Evolutionary conservation across 2,329 filamentous ascomycete species (phyloP).

Genomic region (Fonsecaea nubica): DNA sequence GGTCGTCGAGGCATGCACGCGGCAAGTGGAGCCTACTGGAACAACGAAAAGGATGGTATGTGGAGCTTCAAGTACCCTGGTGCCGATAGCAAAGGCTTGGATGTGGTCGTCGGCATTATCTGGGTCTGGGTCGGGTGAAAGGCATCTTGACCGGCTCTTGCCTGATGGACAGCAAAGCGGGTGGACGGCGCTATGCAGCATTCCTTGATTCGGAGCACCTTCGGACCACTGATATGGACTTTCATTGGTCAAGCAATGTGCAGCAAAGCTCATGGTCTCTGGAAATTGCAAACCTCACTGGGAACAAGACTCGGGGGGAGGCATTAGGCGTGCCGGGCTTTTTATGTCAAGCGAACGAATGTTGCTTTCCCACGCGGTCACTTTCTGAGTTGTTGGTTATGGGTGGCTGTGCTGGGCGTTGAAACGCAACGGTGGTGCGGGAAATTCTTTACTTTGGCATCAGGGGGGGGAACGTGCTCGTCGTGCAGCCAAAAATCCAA

Average conservation of each 20-base stretch:
- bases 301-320: neutral
- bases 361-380: neutral
- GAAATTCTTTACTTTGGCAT: neutral
- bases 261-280: neutral
- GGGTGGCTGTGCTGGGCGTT: neutral
- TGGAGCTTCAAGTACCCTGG: constrained; percentile 60
- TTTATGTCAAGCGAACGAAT: neutral
- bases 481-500: neutral
- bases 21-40: constrained; percentile 58
- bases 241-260: neutral
- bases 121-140: constrained; percentile 49
- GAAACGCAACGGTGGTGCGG: neutral
- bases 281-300: neutral
- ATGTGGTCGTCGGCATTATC: constrained; percentile 57
- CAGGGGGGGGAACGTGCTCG: neutral
- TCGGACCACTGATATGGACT: neutral
- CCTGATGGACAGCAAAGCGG: constrained; percentile 4
- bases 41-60: constrained; percentile 60
- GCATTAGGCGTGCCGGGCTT: neutral
- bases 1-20: constrained; percentile 76
- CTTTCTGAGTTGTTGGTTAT: neutral
- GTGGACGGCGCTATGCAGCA: constrained; percentile 17
- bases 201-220: constrained; percentile 2
- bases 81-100: constrained; percentile 54
- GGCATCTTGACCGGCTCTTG: neutral